Percentiles rank a stretch among this genome's conserved stretches.
Conservation (phyloP, 371 early-diverging fungal genomes). For the Rhizopus microsporus region DNA sequence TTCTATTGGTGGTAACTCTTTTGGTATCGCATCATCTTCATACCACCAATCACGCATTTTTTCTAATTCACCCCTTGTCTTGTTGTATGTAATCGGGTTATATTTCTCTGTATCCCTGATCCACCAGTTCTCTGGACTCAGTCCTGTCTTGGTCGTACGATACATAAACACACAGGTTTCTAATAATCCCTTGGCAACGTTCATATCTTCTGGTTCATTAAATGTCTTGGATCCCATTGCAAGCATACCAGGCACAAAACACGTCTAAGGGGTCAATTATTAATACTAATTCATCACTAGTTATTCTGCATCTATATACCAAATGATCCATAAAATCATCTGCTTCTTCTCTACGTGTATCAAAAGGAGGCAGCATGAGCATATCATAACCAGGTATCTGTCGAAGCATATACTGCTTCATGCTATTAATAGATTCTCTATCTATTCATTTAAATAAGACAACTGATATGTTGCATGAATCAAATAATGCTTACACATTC, state of each 20-base stretch:
- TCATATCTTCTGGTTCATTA: slow-evolving; percentile 41
- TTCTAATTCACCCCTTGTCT: slow-evolving; percentile 20
- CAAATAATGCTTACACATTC: slow-evolving; percentile 51
- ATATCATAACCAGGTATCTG: slow-evolving; percentile 46
- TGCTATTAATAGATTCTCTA: slow-evolving; percentile 42
- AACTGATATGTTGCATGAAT: neutral
- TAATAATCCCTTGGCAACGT: slow-evolving; percentile 49
- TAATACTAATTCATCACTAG: neutral
- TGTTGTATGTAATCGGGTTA: slow-evolving; percentile 34
- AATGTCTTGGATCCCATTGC: slow-evolving; percentile 57
- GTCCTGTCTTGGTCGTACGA: slow-evolving; percentile 45
- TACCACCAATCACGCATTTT: slow-evolving; percentile 40
- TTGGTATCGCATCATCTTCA: neutral
- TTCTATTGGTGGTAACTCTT: neutral
- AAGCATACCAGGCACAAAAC: slow-evolving; percentile 72
- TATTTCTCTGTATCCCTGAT: slow-evolving; percentile 27
- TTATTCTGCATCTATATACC: slow-evolving; percentile 16
- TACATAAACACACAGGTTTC: slow-evolving; percentile 65
- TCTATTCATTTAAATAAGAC: slow-evolving; percentile 30
- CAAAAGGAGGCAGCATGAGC: slow-evolving; percentile 43
- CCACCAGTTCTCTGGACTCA: slow-evolving; percentile 56
- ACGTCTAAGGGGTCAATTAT: slow-evolving; percentile 34
- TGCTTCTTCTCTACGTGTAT: slow-evolving; percentile 27
- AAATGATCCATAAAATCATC: slow-evolving; percentile 56
- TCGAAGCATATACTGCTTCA: slow-evolving; percentile 54